A percentile compares a stretch with the other conserved stretches of the same genome.
These are phyloP conservation scores for Oleoguttula mirabilis DNA, from an alignment of 495 filamentous ascomycete species.

Conservation along the genomic window DNA sequence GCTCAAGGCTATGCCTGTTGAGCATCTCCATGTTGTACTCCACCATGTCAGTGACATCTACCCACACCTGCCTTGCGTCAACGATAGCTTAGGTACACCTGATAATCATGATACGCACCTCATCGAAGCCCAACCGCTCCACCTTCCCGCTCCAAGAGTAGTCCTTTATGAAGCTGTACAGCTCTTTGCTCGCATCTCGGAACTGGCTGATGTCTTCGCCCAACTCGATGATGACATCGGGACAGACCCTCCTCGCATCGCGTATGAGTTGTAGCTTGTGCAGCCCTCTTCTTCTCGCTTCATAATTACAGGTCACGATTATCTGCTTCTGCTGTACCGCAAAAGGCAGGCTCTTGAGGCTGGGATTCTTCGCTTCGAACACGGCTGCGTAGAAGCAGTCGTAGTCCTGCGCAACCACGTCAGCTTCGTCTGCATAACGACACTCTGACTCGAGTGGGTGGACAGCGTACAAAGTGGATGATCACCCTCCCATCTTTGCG, in stretches of 20 bases:
- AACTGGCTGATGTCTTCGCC: slow-evolving; percentile 82
- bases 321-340: slow-evolving; percentile 80
- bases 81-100: neutral
- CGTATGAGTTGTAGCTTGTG: slow-evolving; percentile 71
- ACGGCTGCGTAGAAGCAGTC: slow-evolving; percentile 93
- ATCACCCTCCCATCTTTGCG: slow-evolving; percentile 36
- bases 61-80: slow-evolving; percentile 41
- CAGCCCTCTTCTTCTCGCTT: slow-evolving; percentile 59
- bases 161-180: slow-evolving; percentile 55
- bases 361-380: slow-evolving; percentile 67
- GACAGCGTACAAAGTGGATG: slow-evolving; percentile 59
- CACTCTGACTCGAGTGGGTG: neutral
- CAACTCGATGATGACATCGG: slow-evolving; percentile 71
- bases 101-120: slow-evolving; percentile 45
- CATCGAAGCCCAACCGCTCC: slow-evolving; percentile 78
- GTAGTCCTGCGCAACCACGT: slow-evolving; percentile 50
- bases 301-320: slow-evolving; percentile 91
- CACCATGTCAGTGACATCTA: slow-evolving; percentile 77
- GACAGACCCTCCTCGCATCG: slow-evolving; percentile 69
- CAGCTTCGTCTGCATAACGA: neutral
- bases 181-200: slow-evolving; percentile 68
- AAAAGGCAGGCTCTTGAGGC: slow-evolving; percentile 57
- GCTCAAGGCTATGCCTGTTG: slow-evolving; percentile 48
- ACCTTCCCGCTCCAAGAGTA: slow-evolving; percentile 64
- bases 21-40: slow-evolving; percentile 62